Percentiles rank a stretch among this genome's conserved stretches.
Evolutionary conservation across 2,329 filamentous ascomycete species (phyloP).

Genomic region (Penicillium sp.): DNA sequence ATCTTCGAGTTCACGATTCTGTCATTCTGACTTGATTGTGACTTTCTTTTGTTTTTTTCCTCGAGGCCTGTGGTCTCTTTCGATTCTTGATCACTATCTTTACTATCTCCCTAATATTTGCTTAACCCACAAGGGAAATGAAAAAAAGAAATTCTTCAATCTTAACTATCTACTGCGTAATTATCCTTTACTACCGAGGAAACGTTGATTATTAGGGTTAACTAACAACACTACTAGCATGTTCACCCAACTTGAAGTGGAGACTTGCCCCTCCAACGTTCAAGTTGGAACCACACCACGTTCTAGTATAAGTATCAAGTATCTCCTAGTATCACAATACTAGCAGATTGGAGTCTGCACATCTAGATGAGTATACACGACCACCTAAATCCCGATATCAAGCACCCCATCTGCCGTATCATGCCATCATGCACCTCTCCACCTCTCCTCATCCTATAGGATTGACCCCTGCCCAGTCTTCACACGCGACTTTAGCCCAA

Average conservation of each 20-base stretch:
- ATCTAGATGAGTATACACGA: too few relatives aligned
- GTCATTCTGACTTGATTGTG: constrained; percentile 14
- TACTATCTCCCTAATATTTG: constrained; percentile 22
- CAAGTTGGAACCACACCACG: too few relatives aligned
- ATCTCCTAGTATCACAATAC: too few relatives aligned
- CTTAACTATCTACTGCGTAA: neutral
- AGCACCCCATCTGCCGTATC: neutral
- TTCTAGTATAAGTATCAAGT: too few relatives aligned
- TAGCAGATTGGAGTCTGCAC: too few relatives aligned
- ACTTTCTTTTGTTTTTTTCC: constrained; percentile 24
- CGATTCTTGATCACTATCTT: constrained; percentile 17
- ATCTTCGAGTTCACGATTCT: constrained; percentile 22
- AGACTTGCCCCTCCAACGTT: too few relatives aligned
- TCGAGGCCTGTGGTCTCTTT: constrained; percentile 27
- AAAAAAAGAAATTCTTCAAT: constrained; percentile 11
- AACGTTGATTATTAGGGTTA: too few relatives aligned
- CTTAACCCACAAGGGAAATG: constrained; percentile 18
- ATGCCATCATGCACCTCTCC: neutral
- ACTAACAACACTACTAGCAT: too few relatives aligned
- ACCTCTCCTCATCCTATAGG: neutral
- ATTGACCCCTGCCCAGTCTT: neutral
- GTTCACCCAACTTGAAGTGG: too few relatives aligned
- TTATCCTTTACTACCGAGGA: too few relatives aligned
- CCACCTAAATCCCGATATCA: too few relatives aligned
- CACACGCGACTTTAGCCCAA: neutral